phyloP scores from a whole-genome alignment of 1,284 basidiomycete species.

The Rhodofomes roseus region DNA sequence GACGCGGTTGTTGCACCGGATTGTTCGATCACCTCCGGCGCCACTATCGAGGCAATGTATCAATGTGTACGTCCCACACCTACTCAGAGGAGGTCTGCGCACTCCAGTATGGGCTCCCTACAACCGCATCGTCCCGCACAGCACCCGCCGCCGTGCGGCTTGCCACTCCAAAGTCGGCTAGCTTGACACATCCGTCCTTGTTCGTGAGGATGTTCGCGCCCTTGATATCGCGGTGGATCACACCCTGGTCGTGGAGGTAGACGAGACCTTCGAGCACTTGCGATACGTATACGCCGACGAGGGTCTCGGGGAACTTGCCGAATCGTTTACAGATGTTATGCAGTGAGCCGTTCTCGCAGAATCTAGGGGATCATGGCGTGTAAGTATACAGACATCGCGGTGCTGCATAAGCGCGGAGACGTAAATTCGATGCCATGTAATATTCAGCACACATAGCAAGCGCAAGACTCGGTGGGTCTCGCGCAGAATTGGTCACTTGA shows the following conservation, averaged over 20 bases:
- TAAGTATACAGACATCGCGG: neutral
- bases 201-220: conserved; percentile 98
- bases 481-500: no score
- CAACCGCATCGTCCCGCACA: conserved; percentile 82
- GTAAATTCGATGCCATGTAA: no score
- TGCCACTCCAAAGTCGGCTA: conserved; percentile 93
- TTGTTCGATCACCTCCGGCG: conserved; percentile 97
- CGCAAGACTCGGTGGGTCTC: no score
- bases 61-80: conserved; percentile 7
- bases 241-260: conserved; percentile 96
- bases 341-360: conserved; percentile 97
- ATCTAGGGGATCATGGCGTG: conserved; percentile 42
- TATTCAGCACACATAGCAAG: conserved; percentile 4
- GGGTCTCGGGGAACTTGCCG: conserved; percentile 95
- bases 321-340: conserved; percentile 95
- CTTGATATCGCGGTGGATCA: conserved; percentile 98
- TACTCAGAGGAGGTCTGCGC: conserved; percentile 29
- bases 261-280: conserved; percentile 91
- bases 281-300: conserved; percentile 94
- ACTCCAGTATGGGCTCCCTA: conserved; percentile 98
- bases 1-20: conserved; percentile 95
- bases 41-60: conserved; percentile 56
- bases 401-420: no score
- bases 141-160: conserved; percentile 69
- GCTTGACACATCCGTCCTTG: conserved; percentile 94